Evolutionary conservation across 305 asterid species (phyloP).

Genomic region (Salvia sclarea): DNA sequence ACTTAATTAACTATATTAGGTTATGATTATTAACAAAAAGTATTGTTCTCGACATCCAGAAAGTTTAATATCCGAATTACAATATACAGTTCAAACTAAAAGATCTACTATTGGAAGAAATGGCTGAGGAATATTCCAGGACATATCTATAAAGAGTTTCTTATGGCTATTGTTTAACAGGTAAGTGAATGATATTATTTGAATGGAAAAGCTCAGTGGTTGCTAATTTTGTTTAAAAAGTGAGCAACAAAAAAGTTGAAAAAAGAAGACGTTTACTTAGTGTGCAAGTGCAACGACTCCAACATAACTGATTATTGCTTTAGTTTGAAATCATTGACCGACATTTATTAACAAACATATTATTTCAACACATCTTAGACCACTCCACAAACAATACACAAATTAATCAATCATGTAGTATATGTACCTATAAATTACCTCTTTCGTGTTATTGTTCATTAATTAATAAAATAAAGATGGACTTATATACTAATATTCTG

Average conservation of each 20-base stretch:
- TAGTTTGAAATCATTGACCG: neutral
- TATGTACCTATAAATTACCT: no score
- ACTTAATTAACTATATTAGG: neutral
- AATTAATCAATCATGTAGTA: no score
- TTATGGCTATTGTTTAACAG: no score
- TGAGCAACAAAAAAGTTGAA: neutral
- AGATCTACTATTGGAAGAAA: neutral
- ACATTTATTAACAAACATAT: neutral
- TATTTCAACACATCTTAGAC: neutral
- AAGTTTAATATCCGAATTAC: no score
- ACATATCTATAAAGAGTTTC: no score
- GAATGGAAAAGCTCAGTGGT: neutral
- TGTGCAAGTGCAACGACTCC: conserved; percentile 16
- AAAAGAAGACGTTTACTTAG: conserved; percentile 6
- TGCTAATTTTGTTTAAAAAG: neutral
- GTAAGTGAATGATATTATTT: no score
- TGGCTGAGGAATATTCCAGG: neutral
- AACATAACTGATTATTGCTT: neutral
- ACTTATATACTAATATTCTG: no score
- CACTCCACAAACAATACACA: neutral
- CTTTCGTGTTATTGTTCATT: no score
- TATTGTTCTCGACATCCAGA: neutral
- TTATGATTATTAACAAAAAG: neutral
- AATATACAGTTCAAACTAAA: no score
- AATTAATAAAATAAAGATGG: no score